Conservation (phyloP, 345 rosid genomes). For the Excoecaria cochinchinensis region DNA sequence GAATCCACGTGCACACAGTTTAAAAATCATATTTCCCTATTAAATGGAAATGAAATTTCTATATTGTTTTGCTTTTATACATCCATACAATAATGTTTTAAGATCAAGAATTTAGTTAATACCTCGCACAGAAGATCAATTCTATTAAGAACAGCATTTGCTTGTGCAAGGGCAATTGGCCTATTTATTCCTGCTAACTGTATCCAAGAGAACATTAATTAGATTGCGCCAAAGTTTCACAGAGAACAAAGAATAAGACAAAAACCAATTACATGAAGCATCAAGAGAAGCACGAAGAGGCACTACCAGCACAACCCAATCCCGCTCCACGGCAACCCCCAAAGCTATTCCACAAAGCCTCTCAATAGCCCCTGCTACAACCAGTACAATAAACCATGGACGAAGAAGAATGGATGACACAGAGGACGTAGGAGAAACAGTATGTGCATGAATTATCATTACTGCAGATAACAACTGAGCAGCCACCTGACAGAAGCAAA, state of each 20-base stretch:
- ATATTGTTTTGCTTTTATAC: not conserved
- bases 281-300: conserved; percentile 16
- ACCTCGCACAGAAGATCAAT: conserved; percentile 96
- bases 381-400: conserved; percentile 81
- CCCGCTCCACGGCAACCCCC: conserved; percentile 91
- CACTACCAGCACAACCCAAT: conserved; percentile 93
- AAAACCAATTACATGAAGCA: not conserved
- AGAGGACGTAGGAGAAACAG: conserved; percentile 41
- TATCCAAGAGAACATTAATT: conserved; percentile 11
- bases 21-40: not conserved
- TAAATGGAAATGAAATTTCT: not conserved
- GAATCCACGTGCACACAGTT: not conserved
- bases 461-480: conserved; percentile 85
- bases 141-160: conserved; percentile 87
- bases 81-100: not conserved
- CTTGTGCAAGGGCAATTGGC: conserved; percentile 89
- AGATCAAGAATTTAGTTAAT: conserved; percentile 10
- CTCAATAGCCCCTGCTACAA: conserved; percentile 78
- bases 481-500: conserved; percentile 57
- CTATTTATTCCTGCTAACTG: conserved; percentile 91
- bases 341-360: conserved; percentile 78
- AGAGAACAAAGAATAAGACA: conserved; percentile 13
- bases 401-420: conserved; percentile 57
- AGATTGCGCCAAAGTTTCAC: conserved; percentile 19
- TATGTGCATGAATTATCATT: conserved; percentile 80